Evolutionary conservation across 2,329 filamentous ascomycete species (phyloP), one percentile per base, ranked within the genome.

Genomic region (Epicoccum sorghinum): DNA sequence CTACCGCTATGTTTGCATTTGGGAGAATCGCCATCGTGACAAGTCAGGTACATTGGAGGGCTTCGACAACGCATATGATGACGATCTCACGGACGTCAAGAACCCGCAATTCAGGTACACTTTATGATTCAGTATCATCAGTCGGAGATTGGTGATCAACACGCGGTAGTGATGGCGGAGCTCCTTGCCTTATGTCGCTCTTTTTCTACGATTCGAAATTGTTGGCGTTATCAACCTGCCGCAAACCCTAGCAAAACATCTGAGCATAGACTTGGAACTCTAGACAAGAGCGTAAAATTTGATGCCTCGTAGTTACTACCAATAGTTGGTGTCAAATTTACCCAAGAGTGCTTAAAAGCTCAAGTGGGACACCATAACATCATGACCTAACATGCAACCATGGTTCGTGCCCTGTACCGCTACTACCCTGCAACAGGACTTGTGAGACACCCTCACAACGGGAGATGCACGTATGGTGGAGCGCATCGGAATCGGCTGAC

Each of bases 11-110:
- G 56, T 80, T 6, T 81, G 79, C 55, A 66, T 78, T 4, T 74
- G 69, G 71, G 72, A 79, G 9, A 82, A 82, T 57, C 67, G 64
- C 14, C 70, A 66, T 50, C 73, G 79, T 24, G 79, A 82, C 53
- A 68, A 67, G 41, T 60, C 74, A 2, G 78, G 78, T 3, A 74
- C 71, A 8, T 49, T 72, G n/a, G 80, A 83, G 64, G 79, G 73
- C 1, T 83, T 77, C 41, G 81, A 83, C 40, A 76, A 83, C 61
- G 80, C 80, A 0, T 83, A 80, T 52, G 78, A 83, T 45, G 80
- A 83, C 63, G 80, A 82, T 56, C 68, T 81, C 37, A 83, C 80
- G 4, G 80, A 83, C 60, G 40, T 58, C 36, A 59, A 62, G 56
- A 65, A 62, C 14, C 59, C 62, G 8, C 64, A 65, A 32, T 66